Percentiles rank a stretch among this genome's conserved stretches.
phyloP scores from a whole-genome alignment of 2,329 filamentous ascomycete genomes.

The Cladosporium sphaerospermum region DNA sequence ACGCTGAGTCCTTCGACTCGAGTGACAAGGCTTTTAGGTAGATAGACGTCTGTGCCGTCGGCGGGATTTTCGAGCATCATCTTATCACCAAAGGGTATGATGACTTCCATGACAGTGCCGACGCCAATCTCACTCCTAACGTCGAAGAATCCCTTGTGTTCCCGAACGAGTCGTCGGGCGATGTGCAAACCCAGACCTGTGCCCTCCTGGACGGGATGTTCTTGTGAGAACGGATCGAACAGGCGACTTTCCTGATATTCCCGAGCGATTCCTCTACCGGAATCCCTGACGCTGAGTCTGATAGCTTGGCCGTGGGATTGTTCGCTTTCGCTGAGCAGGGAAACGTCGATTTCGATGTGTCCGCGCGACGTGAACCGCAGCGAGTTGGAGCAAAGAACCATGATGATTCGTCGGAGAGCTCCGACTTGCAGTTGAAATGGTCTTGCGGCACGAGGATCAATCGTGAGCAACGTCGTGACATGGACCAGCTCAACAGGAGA shows the following conservation, averaged over 20 bases:
- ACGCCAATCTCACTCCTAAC: slow-evolving; percentile 24
- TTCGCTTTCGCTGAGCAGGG: neutral
- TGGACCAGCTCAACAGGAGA: neutral
- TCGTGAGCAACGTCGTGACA: neutral
- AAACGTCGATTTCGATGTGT: neutral
- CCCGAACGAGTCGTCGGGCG: slow-evolving; percentile 53
- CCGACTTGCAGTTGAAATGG: neutral
- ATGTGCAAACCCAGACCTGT: slow-evolving; percentile 62
- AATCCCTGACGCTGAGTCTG: neutral
- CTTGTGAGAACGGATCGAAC: slow-evolving; percentile 60
- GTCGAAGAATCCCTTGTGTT: slow-evolving; percentile 53
- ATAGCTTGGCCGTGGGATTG: neutral
- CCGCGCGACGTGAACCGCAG: neutral
- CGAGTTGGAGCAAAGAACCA: neutral
- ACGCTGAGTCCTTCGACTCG: neutral
- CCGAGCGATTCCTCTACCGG: neutral
- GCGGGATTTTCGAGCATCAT: neutral
- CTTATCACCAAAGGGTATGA: slow-evolving; percentile 3
- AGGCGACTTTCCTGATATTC: slow-evolving; percentile 27
- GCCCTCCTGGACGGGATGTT: slow-evolving; percentile 55
- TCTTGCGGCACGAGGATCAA: neutral
- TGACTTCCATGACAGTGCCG: slow-evolving; percentile 18
- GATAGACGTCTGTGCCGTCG: neutral
- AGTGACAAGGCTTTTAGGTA: neutral
- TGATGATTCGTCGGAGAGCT: neutral